Evolutionary conservation across 208 protist genomes (phyloP), one percentile per base, ranked within the genome.

Genomic region (Novymonas esmeraldas): DNA sequence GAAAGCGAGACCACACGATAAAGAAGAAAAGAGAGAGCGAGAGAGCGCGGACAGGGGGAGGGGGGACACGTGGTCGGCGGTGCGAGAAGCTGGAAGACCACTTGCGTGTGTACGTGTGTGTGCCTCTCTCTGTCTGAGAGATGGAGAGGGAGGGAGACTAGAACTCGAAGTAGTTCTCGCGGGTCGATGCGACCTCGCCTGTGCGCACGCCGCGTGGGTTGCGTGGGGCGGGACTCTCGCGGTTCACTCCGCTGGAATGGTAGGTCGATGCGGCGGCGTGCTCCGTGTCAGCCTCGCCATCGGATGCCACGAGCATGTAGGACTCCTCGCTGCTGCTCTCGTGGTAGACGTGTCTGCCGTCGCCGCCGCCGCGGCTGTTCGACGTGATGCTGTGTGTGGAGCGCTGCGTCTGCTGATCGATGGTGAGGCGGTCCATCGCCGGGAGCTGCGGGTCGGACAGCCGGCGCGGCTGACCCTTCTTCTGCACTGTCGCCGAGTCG

Each of bases 401-500:
- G 1, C 36, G 45, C 34, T 68, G 68, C 2, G 60, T 67, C 54
- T 62, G 51, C 31, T 62, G 24, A 34, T 67, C 68, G 18, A 56
- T 67, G 18, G 60, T 67, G 24, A 50, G 52, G 14, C 52, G 34
- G 36, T 74, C 58, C 7, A 45, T 29, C 6, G 31, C 44, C 1
- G 45, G 24, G 22, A n/a, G 48, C 2, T 62, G 55, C 36, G 54
- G 65, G 33, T 79, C 64, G 0, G 68, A 50, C 20, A 78, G 57
- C 11, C 73, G 49, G 22, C 59, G 39, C 18, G 78, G 78, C 28
- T 34, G 48, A 6, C 78, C 73, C 41, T 84, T 84, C 78, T 79
- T 84, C 24, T 79, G 73, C 55, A 84, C 42, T 3, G 72, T 70
- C 11, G 77, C 70, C 0, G 64, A 14, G 50, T 63, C 67, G 14